Conservation (phyloP, 2,329 filamentous ascomycete species). For the Trichophyton equinum region DNA sequence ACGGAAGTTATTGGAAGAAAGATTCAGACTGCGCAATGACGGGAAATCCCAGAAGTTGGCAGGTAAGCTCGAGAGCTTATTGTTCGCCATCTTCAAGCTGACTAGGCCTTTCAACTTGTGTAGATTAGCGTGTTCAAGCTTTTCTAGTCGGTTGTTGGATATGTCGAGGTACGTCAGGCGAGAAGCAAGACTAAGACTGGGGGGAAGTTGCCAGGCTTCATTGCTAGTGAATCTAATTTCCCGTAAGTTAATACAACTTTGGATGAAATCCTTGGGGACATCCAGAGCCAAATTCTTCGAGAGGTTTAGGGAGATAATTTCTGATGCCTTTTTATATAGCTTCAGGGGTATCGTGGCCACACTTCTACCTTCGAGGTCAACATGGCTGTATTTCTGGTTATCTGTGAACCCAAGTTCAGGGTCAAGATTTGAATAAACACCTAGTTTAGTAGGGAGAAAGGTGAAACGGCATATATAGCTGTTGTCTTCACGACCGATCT, state of each 20-base stretch:
- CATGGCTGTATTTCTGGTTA: conserved; percentile 82
- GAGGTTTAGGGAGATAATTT: conserved; percentile 90
- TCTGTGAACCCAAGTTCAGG: conserved; percentile 68
- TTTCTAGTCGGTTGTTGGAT: conserved; percentile 84
- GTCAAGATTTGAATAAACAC: conserved; percentile 59
- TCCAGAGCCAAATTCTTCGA: conserved; percentile 86
- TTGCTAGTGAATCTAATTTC: conserved; percentile 96
- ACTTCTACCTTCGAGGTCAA: conserved; percentile 81
- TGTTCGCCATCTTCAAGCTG: conserved; percentile 88
- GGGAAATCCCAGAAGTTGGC: conserved; percentile 71
- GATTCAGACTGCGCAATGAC: conserved; percentile 67
- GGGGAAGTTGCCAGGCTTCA: conserved; percentile 73
- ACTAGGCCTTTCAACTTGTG: conserved; percentile 62
- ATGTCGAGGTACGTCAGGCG: conserved; percentile 82
- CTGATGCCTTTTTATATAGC: conserved; percentile 77
- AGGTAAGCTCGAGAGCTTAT: conserved; percentile 68
- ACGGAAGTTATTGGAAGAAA: conserved; percentile 85
- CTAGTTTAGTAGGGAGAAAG: conserved; percentile 80
- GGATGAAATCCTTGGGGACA: conserved; percentile 90
- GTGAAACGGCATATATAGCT: conserved; percentile 94
- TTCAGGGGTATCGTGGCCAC: conserved; percentile 90
- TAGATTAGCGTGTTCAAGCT: conserved; percentile 73
- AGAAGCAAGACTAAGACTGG: conserved; percentile 67
- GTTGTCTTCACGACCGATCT: conserved; percentile 91
- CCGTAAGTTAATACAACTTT: conserved; percentile 76